Evolutionary conservation across 306 rosid genomes (phyloP).

Genomic region (Pterocarpus macrocarpus): DNA sequence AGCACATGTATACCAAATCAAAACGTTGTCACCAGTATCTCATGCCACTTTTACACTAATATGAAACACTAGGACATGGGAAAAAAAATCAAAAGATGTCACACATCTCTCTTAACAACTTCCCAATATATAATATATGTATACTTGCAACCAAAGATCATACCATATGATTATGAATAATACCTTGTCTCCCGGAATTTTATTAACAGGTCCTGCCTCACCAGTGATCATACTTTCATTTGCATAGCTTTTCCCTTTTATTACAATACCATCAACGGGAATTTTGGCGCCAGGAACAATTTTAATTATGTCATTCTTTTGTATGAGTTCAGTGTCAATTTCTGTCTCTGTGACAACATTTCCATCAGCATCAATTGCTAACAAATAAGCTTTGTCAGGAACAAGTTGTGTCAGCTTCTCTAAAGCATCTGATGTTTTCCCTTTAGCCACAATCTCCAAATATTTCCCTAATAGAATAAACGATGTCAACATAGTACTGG

Average conservation of each 20-base stretch:
- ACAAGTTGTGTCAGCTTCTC: conserved; percentile 90
- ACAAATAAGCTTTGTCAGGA: conserved; percentile 82
- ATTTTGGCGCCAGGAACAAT: conserved; percentile 88
- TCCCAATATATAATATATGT: too few relatives aligned
- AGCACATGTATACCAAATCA: conserved; percentile 22
- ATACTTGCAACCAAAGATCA: conserved; percentile 8
- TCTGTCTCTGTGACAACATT: conserved; percentile 74
- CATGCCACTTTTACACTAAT: conserved; percentile 22
- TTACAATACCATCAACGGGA: conserved; percentile 86
- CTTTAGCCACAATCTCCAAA: conserved; percentile 91
- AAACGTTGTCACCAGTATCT: conserved; percentile 28
- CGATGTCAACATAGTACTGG: conserved; percentile 96
- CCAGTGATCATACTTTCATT: conserved; percentile 99
- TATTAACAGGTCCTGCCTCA: conserved; percentile 79
- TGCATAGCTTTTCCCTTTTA: conserved; percentile 88
- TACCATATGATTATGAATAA: conserved; percentile 22
- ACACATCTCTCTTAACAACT: too few relatives aligned
- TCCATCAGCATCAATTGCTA: conserved; percentile 67
- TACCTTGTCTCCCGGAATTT: conserved; percentile 89
- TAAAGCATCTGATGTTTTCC: conserved; percentile 94
- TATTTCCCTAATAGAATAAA: conserved; percentile 92
- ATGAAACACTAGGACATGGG: conserved; percentile 21
- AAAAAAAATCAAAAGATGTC: neutral
- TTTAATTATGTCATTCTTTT: conserved; percentile 81
- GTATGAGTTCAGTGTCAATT: conserved; percentile 82